Evolutionary conservation across 2,329 filamentous ascomycete genomes (phyloP).

Genomic region (Penicillium occitanis): DNA sequence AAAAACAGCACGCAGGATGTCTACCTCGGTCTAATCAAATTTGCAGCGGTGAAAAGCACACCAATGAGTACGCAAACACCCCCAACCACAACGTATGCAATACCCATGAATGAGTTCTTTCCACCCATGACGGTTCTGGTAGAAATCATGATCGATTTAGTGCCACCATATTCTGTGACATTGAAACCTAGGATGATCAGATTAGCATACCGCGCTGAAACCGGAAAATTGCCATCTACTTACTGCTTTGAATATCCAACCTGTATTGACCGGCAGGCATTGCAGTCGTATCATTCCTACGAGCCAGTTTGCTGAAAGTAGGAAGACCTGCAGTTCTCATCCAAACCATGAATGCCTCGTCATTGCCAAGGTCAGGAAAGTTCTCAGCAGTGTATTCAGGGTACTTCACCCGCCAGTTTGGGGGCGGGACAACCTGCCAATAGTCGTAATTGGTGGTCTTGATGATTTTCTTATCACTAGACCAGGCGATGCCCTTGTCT

Average conservation of each 20-base stretch:
- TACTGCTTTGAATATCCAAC: slow-evolving; percentile 76
- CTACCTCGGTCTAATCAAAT: slow-evolving; percentile 86
- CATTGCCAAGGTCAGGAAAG: slow-evolving; percentile 69
- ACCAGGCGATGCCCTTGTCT: slow-evolving; percentile 79
- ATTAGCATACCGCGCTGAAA: neutral
- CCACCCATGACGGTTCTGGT: slow-evolving; percentile 92
- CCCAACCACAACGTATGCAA: slow-evolving; percentile 91
- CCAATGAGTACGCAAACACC: slow-evolving; percentile 90
- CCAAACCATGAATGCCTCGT: slow-evolving; percentile 94
- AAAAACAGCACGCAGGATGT: neutral
- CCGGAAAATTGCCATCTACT: slow-evolving; percentile 39
- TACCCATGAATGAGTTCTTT: slow-evolving; percentile 92
- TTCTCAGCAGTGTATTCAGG: slow-evolving; percentile 66
- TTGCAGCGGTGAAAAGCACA: slow-evolving; percentile 81
- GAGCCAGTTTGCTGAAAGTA: slow-evolving; percentile 89
- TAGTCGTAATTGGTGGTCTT: slow-evolving; percentile 65
- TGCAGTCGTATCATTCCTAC: slow-evolving; percentile 69
- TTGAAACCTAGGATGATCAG: slow-evolving; percentile 66
- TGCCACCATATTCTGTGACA: slow-evolving; percentile 75
- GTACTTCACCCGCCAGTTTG: slow-evolving; percentile 76
- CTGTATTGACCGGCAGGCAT: slow-evolving; percentile 74
- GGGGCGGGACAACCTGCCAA: slow-evolving; percentile 72
- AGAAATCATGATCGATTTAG: slow-evolving; percentile 84
- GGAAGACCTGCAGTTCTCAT: slow-evolving; percentile 96
- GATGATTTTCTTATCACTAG: slow-evolving; percentile 77